Evolutionary conservation across 345 rosid species (phyloP), one percentile per base, ranked within the genome.

Genomic region (Eucalyptus sp.): DNA sequence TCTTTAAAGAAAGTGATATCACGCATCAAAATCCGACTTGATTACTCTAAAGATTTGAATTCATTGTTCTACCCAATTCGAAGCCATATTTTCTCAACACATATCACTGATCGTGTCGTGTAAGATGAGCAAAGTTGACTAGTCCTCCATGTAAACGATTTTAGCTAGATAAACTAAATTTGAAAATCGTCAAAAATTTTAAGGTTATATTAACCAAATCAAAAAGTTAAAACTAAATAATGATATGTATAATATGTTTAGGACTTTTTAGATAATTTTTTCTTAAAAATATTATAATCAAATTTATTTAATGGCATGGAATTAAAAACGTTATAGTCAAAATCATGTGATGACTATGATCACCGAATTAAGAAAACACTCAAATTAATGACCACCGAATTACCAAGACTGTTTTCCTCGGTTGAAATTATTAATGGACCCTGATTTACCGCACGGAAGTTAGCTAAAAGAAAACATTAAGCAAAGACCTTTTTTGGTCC

Each of bases 1-100:
- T 51, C 8, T 0, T 51, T 16, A 50, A 50, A 50, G 20, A 51
- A 51, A 51, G 20, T 3, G 0, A 51, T 51, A 51, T 51, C 2
- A 16, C 1, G 0, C 8, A 16, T 16, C 20, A 51, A 50, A 51
- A 0, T 51, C 54, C 1, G 0, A 6, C 8, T 51, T 51, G 4
- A 51, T 51, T 51, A 51, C 8, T 51, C 20, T 6, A 51, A 51
- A 51, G 8, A 51, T 51, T 8, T 0, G 4, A 51, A 16, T 51
- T 51, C 8, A 51, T 51, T 51, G 1, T 51, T 51, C 3, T 3
- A 51, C 17, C 0, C 16, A 51, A 51, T 51, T 16, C 0, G 2
- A 51, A 51, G 54, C 8, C 54, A 51, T 51, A 16, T 16, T 51
- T 51, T 51, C 22, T 20, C 8, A 51, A 16, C 22, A 16, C 8